Evolutionary conservation across 176 grass and related monocot species (phyloP), one percentile per base, ranked within the genome.

Genomic region (Dendrocalamus sinicus): DNA sequence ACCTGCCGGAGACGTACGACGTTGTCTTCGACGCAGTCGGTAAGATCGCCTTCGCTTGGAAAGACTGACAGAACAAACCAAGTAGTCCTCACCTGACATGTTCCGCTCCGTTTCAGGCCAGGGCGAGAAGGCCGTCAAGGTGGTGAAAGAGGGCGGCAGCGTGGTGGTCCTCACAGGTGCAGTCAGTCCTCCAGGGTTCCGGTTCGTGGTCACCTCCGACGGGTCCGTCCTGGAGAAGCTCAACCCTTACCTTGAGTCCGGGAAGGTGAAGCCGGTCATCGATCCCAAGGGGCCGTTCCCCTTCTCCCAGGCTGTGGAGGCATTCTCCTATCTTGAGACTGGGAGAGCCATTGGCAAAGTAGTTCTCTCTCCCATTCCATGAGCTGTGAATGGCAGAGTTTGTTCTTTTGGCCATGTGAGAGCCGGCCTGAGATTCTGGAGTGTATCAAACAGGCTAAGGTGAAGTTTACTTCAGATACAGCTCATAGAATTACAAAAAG

Each of bases 321-420:
- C 96, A 9, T 96, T 99, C 85, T 91, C 88, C 19, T 88, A 96
- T 85, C 96, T 99, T 20, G 96, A 96, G 84, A 90, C 93, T 13
- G 96, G 96, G 8, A 80, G 96, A 60, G 92, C 93, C 60, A 83
- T 80, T 0, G 93, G 93, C n/a, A 99, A 96, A 86, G 88, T 99
- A 26, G 88, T 96, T 37, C 77, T 98, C 45, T 94, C 81, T 28
- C 96, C 92, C 15, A 86, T 99, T 55, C 87, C 92, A 66, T 99
- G 72, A 90, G 5, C 10, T 54, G 32, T 64, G 54, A 45, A 77
- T n/a, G 50, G 43, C 44, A 55, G 46, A 73, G 74, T 4, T 41
- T 58, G 39, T 17, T 72, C 83, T 32, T 32, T 16, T 55, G n/a
- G 37, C 54, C 88, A 55, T 70, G 51, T 45, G 23, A 61, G 54